Evolutionary conservation across 2,329 filamentous ascomycete genomes (phyloP).

Genomic region (Epichloe aotearoae): DNA sequence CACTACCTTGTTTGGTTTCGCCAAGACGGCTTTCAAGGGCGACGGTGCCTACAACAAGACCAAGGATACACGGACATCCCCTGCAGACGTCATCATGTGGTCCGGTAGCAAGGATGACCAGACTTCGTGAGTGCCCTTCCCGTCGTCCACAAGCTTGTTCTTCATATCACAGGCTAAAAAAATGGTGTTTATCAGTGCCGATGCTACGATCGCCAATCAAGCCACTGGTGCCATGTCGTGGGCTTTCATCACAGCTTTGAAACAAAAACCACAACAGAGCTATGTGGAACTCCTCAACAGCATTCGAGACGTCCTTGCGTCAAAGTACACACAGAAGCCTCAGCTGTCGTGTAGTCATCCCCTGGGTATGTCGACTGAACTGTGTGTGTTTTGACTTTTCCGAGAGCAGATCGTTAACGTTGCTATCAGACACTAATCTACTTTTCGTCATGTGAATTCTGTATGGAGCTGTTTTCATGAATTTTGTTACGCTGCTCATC

Average conservation of each 20-base stretch:
- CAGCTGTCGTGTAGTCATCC: conserved; percentile 95
- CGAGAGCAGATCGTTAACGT: no score
- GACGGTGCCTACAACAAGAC: conserved; percentile 69
- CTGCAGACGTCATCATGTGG: conserved; percentile 96
- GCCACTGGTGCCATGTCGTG: conserved; percentile 97
- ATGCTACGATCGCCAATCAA: conserved; percentile 75
- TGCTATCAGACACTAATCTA: conserved; percentile 43
- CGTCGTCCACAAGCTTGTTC: no score
- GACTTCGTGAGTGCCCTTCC: conserved; percentile 47
- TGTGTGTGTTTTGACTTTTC: no score
- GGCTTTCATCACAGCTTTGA: conserved; percentile 85
- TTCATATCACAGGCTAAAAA: no score
- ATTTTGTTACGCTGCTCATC: no score
- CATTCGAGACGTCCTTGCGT: conserved; percentile 76
- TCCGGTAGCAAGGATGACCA: conserved; percentile 92
- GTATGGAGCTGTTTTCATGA: no score
- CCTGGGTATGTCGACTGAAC: conserved; percentile 51
- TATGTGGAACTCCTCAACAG: conserved; percentile 94
- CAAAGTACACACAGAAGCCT: conserved; percentile 87
- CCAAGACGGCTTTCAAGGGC: conserved; percentile 76
- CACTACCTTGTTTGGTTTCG: conserved; percentile 64
- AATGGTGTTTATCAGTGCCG: conserved; percentile 44
- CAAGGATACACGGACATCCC: conserved; percentile 78
- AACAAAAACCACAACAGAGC: conserved; percentile 88
- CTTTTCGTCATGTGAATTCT: conserved; percentile 48